A percentile compares a stretch with the other conserved stretches of the same genome.
phyloP scores from a whole-genome alignment of 2,329 filamentous ascomycete genomes.

The Saccharata proteae region DNA sequence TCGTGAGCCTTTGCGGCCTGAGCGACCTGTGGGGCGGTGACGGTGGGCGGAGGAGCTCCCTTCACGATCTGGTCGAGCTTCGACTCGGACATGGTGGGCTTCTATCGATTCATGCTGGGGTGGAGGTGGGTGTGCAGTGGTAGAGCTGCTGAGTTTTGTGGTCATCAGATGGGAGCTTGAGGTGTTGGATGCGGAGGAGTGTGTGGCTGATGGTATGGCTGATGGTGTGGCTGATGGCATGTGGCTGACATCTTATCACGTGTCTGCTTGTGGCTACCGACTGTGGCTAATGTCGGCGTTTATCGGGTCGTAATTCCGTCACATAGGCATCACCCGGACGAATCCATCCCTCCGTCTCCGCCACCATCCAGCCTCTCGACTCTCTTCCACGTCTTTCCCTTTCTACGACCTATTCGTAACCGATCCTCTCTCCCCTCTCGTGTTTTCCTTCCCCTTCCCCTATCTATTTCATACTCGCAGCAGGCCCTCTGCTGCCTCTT shows the following conservation, averaged over 20 bases:
- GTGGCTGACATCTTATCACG: too few relatives aligned
- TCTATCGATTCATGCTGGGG: slow-evolving; percentile 4
- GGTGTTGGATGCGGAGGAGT: slow-evolving; percentile 1
- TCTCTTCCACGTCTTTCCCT: neutral
- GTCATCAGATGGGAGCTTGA: neutral
- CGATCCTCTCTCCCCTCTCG: neutral
- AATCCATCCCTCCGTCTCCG: slow-evolving; percentile 4
- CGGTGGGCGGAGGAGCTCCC: slow-evolving; percentile 60
- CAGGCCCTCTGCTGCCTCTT: neutral
- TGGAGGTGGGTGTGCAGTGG: slow-evolving; percentile 3
- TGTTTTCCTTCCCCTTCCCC: neutral
- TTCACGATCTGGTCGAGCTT: slow-evolving; percentile 83
- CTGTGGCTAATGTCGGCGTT: too few relatives aligned
- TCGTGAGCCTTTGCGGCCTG: slow-evolving; percentile 20
- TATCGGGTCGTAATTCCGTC: too few relatives aligned
- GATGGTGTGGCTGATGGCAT: neutral
- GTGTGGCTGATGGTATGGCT: neutral
- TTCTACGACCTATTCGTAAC: neutral
- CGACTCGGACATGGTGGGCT: slow-evolving; percentile 52
- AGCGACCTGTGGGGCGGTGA: slow-evolving; percentile 30
- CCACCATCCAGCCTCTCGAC: neutral
- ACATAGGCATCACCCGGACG: neutral
- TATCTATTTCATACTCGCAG: neutral
- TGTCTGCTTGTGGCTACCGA: too few relatives aligned
- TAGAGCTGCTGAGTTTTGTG: slow-evolving; percentile 1